Evolutionary conservation across 768 basidiomycete genomes (phyloP).

Genomic region (Amanita inopinata): DNA sequence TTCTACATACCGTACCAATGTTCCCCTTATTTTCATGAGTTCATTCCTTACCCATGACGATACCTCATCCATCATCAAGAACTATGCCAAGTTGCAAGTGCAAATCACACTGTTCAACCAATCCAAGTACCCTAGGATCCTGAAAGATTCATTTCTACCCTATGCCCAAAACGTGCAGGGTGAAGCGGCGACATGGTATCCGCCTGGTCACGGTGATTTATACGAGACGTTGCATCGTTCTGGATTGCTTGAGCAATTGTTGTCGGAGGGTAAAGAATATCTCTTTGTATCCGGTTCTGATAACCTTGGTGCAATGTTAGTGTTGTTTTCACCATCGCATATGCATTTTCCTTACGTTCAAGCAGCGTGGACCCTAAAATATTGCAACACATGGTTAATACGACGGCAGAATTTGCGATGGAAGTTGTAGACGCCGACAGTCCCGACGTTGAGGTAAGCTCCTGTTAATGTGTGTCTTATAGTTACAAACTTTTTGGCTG

Average conservation of each 20-base stretch:
- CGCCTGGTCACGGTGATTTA: conserved; percentile 81
- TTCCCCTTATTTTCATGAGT: conserved; percentile 87
- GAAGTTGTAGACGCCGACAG: conserved; percentile 90
- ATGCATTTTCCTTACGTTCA: conserved; percentile 26
- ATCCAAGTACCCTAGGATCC: conserved; percentile 76
- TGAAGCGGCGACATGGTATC: conserved; percentile 80
- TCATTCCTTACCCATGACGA: conserved; percentile 91
- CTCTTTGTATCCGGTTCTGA: conserved; percentile 86
- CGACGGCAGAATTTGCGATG: conserved; percentile 72
- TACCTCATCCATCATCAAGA: conserved; percentile 77
- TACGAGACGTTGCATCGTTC: conserved; percentile 71
- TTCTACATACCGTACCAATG: conserved; percentile 57
- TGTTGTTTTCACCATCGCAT: conserved; percentile 30
- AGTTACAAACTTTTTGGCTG: neutral
- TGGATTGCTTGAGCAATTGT: conserved; percentile 67
- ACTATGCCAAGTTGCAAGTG: conserved; percentile 77
- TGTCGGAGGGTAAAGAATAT: conserved; percentile 82
- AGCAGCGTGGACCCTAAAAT: conserved; percentile 66
- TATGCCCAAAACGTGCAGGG: conserved; percentile 55
- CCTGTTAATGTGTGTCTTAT: conserved; percentile 25
- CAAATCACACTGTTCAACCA: conserved; percentile 77
- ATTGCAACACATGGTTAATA: conserved; percentile 69
- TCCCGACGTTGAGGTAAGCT: conserved; percentile 41
- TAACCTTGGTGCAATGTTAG: conserved; percentile 72
- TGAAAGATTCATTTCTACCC: conserved; percentile 67